Conservation (phyloP, 2,329 filamentous ascomycete genomes). For the Tolypocladium amazonense region DNA sequence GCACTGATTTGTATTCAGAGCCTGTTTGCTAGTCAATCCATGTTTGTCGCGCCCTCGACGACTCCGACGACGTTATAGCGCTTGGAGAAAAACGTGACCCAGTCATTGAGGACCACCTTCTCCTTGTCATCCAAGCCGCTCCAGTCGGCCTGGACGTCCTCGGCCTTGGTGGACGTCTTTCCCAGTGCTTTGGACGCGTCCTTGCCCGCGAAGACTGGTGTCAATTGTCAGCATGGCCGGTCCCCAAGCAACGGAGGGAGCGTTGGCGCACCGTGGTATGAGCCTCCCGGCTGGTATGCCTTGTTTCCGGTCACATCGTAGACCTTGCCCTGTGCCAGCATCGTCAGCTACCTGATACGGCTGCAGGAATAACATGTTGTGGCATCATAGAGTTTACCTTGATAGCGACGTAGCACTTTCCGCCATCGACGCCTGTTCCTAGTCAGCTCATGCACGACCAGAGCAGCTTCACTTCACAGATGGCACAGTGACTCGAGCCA, state of each 20-base stretch:
- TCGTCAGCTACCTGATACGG: slow-evolving; percentile 1
- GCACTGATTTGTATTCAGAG: neutral
- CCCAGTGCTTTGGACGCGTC: slow-evolving; percentile 90
- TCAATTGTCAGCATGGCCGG: neutral
- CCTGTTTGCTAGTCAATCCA: slow-evolving; percentile 21
- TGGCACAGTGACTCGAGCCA: neutral
- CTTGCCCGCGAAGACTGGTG: slow-evolving; percentile 82
- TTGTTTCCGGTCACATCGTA: slow-evolving; percentile 91
- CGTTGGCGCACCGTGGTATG: slow-evolving; percentile 64
- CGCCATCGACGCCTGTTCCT: slow-evolving; percentile 50
- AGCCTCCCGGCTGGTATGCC: slow-evolving; percentile 70
- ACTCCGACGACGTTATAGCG: slow-evolving; percentile 82
- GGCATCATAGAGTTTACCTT: slow-evolving; percentile 37
- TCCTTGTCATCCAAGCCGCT: slow-evolving; percentile 74
- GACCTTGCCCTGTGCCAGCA: slow-evolving; percentile 59
- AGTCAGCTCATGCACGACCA: neutral
- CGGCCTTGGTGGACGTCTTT: slow-evolving; percentile 72
- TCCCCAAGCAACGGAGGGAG: neutral
- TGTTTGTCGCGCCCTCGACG: slow-evolving; percentile 50
- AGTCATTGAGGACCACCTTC: slow-evolving; percentile 76
- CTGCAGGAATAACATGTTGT: neutral
- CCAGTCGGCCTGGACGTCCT: slow-evolving; percentile 79
- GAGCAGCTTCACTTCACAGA: neutral
- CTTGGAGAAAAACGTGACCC: slow-evolving; percentile 94
- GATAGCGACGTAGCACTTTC: slow-evolving; percentile 58